These are phyloP conservation scores for Steccherinum ochraceum DNA, from an alignment of 768 basidiomycete genomes.

Conservation along the genomic window DNA sequence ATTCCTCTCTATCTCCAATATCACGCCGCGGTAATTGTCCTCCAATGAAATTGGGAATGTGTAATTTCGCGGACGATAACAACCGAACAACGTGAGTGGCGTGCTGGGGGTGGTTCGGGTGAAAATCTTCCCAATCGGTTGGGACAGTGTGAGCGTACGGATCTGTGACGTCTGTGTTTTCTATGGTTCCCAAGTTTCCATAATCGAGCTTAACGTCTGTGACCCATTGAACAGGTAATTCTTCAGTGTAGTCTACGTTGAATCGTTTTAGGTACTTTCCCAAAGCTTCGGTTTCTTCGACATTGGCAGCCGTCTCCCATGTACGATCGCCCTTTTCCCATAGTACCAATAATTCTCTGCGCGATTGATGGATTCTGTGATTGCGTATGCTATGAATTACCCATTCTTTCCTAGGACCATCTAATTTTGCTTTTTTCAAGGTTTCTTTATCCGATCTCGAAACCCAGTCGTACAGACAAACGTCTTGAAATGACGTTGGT, in stretches of 20 bases:
- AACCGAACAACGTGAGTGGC: background rate
- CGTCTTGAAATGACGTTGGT: conserved; percentile 3
- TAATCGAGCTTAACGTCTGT: background rate
- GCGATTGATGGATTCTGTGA: background rate
- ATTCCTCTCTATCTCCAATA: background rate
- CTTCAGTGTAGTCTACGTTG: background rate
- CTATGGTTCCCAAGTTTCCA: background rate
- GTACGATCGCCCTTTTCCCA: background rate
- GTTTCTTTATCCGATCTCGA: background rate
- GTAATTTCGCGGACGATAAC: background rate
- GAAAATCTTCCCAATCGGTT: too few species aligned
- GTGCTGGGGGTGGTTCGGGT: background rate
- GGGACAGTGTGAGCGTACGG: background rate
- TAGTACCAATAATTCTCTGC: background rate
- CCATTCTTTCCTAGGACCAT: background rate
- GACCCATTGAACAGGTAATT: background rate
- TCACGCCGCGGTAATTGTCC: background rate
- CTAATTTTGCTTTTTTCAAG: background rate
- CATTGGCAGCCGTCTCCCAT: background rate
- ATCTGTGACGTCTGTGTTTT: background rate
- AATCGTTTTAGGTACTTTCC: background rate
- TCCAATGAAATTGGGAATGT: background rate
- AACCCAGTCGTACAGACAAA: conserved; percentile 7
- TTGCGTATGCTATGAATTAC: background rate
- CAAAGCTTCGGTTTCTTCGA: background rate